Evolutionary conservation across 768 basidiomycete species (phyloP).

Genomic region (Rubroboletus pulcherrimus): DNA sequence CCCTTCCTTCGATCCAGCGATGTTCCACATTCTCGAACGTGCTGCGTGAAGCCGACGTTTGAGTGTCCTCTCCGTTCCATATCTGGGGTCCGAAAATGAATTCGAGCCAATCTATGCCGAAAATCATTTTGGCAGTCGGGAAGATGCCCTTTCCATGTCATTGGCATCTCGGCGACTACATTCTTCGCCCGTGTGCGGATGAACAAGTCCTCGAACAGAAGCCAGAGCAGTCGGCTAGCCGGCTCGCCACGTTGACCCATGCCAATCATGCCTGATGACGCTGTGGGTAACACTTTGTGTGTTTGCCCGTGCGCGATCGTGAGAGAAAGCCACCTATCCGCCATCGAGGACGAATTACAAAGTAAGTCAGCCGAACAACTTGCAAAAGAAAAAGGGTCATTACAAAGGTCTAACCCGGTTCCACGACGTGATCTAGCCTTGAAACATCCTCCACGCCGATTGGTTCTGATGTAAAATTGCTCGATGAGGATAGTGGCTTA

Average conservation of each 20-base stretch:
- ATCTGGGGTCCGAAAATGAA: conserved; percentile 4
- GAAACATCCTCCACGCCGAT: background rate
- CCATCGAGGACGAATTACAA: too few relatives aligned
- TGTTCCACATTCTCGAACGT: too few relatives aligned
- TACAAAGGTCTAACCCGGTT: background rate
- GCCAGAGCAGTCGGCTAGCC: conserved; percentile 3
- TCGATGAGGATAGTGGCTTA: too few relatives aligned
- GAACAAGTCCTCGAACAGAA: conserved; percentile 3
- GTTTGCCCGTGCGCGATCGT: background rate
- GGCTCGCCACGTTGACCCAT: conserved; percentile 5
- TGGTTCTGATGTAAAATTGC: too few relatives aligned
- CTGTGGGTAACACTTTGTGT: background rate
- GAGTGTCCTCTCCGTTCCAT: background rate
- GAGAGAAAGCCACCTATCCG: background rate
- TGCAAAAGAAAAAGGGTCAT: background rate
- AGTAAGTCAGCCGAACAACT: background rate
- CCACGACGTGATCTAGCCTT: background rate
- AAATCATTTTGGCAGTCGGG: conserved; percentile 11
- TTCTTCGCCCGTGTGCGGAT: background rate
- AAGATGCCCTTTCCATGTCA: conserved; percentile 3
- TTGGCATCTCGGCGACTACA: background rate
- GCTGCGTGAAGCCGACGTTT: background rate
- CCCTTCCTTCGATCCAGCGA: background rate
- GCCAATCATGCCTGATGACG: conserved; percentile 4
- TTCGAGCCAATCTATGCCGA: conserved; percentile 10